Evolutionary conservation across 1,284 basidiomycete species (phyloP), one percentile per base, ranked within the genome.

Genomic region (Ganoderma meredithae): DNA sequence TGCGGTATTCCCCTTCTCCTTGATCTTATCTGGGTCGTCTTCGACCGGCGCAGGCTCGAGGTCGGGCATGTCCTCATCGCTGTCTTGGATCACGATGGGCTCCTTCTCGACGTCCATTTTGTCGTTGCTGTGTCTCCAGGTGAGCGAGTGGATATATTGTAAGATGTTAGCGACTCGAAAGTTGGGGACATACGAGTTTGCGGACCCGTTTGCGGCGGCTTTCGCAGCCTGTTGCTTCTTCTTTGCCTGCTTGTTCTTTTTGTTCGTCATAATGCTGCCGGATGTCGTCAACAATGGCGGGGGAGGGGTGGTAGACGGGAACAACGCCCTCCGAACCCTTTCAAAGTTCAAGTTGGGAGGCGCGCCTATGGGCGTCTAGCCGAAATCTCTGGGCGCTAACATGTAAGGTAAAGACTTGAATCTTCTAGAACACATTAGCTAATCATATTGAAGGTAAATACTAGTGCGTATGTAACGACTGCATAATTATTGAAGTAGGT

Each of bases 1-100:
- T 1, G 88, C 85, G 1, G 82, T 81, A 79, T 96, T 96, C 31
- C 94, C 92, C 69, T 86, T 79, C 75, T 92, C 92, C 76, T 93
- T 93, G 59, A 88, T 77, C 65, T 86, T 82, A 76, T 93, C 92
- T 27, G 91, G 90, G 60, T 79, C 78, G 44, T 73, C 71, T 60
- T 69, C 71, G 9, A 65, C 65, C 12, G 66, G 65, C 1, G 63
- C 60, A 17, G 55, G 60, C 17, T 60, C 43, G 5, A 40, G 36
- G 13, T 71, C 65, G 22, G 56, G 65, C 22, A 62, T 65, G 27
- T 36, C 39, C 58, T 60, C 58, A 13, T 60, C 58, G 39, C 58
- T 60, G 58, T 52, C 43, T 5, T 66, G 49, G 12, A 68, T 58
- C 60, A 72, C 71, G 60, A 70, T 68, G 41, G 71, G 63, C 27